phyloP scores from a whole-genome alignment of 176 grass and related monocot genomes.

The Carex littledalei region DNA sequence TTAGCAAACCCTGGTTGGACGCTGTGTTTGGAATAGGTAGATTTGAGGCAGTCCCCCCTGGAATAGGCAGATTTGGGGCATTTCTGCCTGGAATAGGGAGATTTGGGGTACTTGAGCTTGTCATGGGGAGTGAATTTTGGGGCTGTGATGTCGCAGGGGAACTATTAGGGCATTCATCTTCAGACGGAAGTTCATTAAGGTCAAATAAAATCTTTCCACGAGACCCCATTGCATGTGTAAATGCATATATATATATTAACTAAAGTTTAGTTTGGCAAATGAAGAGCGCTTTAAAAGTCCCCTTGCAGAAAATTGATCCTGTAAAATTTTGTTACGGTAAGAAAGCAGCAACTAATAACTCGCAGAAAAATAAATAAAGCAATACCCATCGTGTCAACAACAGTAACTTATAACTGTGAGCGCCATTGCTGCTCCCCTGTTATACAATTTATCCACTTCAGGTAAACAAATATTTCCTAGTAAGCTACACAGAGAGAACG shows the following conservation, averaged over 20 bases:
- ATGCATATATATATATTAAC: slow-evolving; percentile 94
- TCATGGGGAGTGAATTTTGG: slow-evolving; percentile 60
- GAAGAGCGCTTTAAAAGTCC: not conserved
- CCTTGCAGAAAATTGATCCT: not conserved
- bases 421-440: not conserved
- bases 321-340: not conserved
- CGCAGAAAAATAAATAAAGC: not conserved
- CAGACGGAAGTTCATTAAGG: slow-evolving; percentile 89
- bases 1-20: slow-evolving; percentile 45
- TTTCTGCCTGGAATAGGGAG: not conserved
- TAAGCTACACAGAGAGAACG: not conserved
- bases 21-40: slow-evolving; percentile 27
- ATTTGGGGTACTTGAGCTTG: slow-evolving; percentile 11
- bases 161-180: slow-evolving; percentile 55
- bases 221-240: slow-evolving; percentile 94
- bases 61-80: not conserved
- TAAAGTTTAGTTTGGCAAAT: not conserved
- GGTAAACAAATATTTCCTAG: not conserved
- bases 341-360: not conserved
- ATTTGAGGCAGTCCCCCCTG: not conserved
- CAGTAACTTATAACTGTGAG: not conserved
- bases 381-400: not conserved
- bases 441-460: not conserved
- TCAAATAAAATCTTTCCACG: slow-evolving; percentile 93
- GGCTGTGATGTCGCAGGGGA: slow-evolving; percentile 46